Base-by-base conservation (phyloP, 306 rosid genomes). In the Arachis hypogaea region DNA sequence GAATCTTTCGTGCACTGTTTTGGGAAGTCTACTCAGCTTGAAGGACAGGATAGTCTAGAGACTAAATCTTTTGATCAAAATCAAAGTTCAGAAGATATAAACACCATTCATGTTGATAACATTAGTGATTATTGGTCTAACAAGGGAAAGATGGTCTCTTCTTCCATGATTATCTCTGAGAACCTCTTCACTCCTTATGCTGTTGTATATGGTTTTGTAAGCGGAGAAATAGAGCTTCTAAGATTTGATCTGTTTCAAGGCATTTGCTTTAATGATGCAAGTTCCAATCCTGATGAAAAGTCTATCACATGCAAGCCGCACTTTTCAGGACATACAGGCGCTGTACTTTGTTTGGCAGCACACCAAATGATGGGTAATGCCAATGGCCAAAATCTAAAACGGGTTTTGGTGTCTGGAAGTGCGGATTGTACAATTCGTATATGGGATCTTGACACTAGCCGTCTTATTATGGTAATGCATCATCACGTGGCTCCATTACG, bases 401-500 rank as follows among this genome's bases (percentile, higher is more conserved):
- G 75, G 63, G 90, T 89, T 84, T 85, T 94, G 85, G 79, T 94
- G 29, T 94, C 98, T 80, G 98, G 98, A 82, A 91, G 98, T 79
- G 82, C 68, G 85, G 98, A 94, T 74, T 91, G 93, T 77, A 94
- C 97, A 0, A 69, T 94, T 85, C 93, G 95, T 38, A 73, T 89
- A 78, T 94, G 97, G 98, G 87, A 91, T 86, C 93, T 94, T 72
- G 93, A 88, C 83, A 84, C 82, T 28, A 85, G 95, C 65, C 74
- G 82, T 75, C 82, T 84, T 78, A 82, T 94, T 75, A 84, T 76
- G 58, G 86, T 89, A 54, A 84, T 94, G 97, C 98, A 91, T 83
- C 98, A 94, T 74, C 98, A 94, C 73, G 97, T 94, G 77, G 92
- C 88, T 54, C 93, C 96, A 9, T 96, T 94, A 82, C 82, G 87